Evolutionary conservation across 2,329 filamentous ascomycete genomes (phyloP).

Genomic region (Dothidotthia symphoricarpi): DNA sequence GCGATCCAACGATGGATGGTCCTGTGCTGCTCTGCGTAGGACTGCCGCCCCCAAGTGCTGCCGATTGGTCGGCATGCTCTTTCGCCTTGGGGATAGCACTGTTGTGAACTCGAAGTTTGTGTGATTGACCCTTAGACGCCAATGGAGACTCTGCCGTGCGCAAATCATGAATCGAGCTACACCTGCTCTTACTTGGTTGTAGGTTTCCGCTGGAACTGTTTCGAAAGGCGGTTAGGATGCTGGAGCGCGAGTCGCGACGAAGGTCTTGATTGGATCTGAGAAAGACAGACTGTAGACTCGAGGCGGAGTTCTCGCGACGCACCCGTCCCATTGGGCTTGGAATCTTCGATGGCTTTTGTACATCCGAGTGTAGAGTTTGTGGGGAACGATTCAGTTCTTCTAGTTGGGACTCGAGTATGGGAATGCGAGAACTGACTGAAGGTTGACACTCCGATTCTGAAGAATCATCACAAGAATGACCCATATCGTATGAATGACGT

Average conservation of each 20-base stretch:
- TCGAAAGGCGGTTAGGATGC: constrained; percentile 30
- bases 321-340: constrained; percentile 44
- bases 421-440: neutral
- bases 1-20: constrained; percentile 3
- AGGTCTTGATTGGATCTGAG: constrained; percentile 16
- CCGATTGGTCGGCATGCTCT: constrained; percentile 10
- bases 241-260: constrained; percentile 30
- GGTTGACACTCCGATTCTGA: constrained; percentile 5
- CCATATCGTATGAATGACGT: constrained; percentile 5
- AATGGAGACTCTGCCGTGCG: constrained; percentile 8
- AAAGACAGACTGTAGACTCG: constrained; percentile 39
- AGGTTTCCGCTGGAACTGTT: constrained; percentile 15
- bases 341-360: constrained; percentile 40
- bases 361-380: constrained; percentile 9
- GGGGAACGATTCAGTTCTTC: constrained; percentile 1
- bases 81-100: constrained; percentile 23
- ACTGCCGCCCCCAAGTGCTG: constrained; percentile 4
- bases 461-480: constrained; percentile 6
- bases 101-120: constrained; percentile 20
- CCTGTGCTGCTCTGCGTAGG: constrained; percentile 5
- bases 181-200: constrained; percentile 16
- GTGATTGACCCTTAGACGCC: constrained; percentile 16
- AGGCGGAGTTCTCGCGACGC: constrained; percentile 41
- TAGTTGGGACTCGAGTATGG: neutral
- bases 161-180: constrained; percentile 18